Conservation (phyloP, 352 stramenopile genomes). For the Phytophthora crassamura region DNA sequence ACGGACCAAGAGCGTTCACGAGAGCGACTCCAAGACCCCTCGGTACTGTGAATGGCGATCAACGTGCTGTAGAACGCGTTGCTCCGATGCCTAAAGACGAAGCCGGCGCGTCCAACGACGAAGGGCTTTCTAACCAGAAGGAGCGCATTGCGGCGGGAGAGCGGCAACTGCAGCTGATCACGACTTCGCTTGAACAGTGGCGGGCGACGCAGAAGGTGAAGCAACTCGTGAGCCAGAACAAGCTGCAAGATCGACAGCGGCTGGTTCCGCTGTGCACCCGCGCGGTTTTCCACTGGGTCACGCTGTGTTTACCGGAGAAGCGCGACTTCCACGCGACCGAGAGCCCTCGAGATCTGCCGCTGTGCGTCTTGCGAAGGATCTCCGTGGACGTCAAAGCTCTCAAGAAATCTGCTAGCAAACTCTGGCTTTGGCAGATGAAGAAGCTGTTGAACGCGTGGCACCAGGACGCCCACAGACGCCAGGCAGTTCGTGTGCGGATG, state of each 20-base stretch:
- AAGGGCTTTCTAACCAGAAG: neutral
- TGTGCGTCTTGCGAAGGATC: conserved; percentile 43
- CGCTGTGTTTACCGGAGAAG: conserved; percentile 38
- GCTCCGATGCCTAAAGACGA: conserved; percentile 1
- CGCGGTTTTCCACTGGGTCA: conserved; percentile 62
- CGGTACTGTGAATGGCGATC: neutral
- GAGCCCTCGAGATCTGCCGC: conserved; percentile 35
- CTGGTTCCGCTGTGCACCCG: conserved; percentile 42
- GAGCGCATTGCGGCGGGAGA: conserved; percentile 7
- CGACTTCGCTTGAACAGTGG: conserved; percentile 55
- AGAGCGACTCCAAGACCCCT: neutral
- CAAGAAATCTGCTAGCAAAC: conserved; percentile 24
- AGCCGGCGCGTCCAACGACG: neutral
- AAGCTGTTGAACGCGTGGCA: conserved; percentile 20
- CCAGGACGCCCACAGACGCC: neutral
- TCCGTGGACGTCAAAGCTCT: conserved; percentile 33
- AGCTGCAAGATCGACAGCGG: conserved; percentile 31
- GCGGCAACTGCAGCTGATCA: conserved; percentile 38
- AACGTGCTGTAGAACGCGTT: neutral
- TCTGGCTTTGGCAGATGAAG: conserved; percentile 27
- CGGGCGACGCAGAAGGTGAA: conserved; percentile 44
- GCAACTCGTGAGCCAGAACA: conserved; percentile 35
- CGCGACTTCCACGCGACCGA: conserved; percentile 21
- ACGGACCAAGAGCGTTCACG: conserved; percentile 2
- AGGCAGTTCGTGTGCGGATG: conserved; percentile 25